Conservation (phyloP, 176 grass and related monocot genomes). For the Carex parvula region DNA sequence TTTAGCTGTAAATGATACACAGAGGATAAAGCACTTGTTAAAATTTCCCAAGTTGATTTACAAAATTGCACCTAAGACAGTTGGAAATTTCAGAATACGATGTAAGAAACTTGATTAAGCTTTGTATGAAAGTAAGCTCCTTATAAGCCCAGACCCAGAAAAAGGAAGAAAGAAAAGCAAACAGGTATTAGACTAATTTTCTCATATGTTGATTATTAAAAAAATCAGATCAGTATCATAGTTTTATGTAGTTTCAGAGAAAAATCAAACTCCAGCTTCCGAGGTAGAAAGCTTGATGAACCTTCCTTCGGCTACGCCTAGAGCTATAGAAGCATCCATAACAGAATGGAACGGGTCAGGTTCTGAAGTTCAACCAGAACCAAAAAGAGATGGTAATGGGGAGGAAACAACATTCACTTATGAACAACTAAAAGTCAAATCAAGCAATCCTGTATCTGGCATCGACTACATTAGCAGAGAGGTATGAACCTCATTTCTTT, state of each 20-base stretch:
- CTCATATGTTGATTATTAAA: slow-evolving; percentile 6
- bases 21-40: neutral
- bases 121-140: slow-evolving; percentile 1
- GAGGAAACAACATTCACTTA: slow-evolving; percentile 70
- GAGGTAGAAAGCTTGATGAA: neutral
- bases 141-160: neutral
- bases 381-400: slow-evolving; percentile 40
- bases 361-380: slow-evolving; percentile 38
- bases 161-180: neutral
- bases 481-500: slow-evolving; percentile 21
- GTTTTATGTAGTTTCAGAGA: neutral
- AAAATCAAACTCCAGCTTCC: slow-evolving; percentile 5
- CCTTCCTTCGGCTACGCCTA: neutral
- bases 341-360: neutral
- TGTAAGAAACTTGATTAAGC: slow-evolving; percentile 2
- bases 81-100: neutral
- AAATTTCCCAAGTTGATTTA: neutral
- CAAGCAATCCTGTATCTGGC: slow-evolving; percentile 58
- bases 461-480: slow-evolving; percentile 91
- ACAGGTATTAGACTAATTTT: neutral
- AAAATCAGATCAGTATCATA: neutral
- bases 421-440: slow-evolving; percentile 68
- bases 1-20: neutral
- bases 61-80: neutral
- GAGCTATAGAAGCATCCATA: neutral